Percentiles rank a stretch among this genome's conserved stretches.
Conservation (phyloP, 192 early-diverging fungal genomes). For the Spizellomyces sp. region DNA sequence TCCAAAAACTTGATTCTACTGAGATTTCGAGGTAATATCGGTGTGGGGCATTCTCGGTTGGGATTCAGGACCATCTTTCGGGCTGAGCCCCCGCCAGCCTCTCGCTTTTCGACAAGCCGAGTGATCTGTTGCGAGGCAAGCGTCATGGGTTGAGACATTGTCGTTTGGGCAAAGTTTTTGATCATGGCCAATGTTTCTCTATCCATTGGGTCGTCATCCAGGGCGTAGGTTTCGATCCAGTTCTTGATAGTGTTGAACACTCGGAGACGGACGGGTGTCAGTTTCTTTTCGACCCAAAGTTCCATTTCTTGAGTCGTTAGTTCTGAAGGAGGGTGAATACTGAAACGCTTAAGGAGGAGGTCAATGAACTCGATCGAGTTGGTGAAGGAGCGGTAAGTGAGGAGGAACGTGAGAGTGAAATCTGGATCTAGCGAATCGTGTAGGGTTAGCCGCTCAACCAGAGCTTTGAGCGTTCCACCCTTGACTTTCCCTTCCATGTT, state of each 20-base stretch:
- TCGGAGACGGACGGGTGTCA: constrained; percentile 86
- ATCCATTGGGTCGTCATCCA: constrained; percentile 78
- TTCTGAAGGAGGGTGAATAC: constrained; percentile 69
- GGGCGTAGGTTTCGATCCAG: constrained; percentile 94
- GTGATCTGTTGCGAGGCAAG: constrained; percentile 72
- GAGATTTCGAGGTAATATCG: constrained; percentile 83
- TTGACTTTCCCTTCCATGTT: constrained; percentile 72
- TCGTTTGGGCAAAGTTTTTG: constrained; percentile 70
- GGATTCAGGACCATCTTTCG: constrained; percentile 31
- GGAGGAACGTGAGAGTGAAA: constrained; percentile 85
- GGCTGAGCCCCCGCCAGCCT: constrained; percentile 45
- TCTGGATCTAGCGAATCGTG: constrained; percentile 73
- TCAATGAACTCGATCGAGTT: constrained; percentile 77
- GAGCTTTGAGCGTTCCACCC: constrained; percentile 67
- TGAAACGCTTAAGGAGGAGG: constrained; percentile 75
- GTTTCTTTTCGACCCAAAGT: constrained; percentile 86
- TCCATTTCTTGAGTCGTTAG: constrained; percentile 65
- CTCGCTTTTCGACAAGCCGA: constrained; percentile 77
- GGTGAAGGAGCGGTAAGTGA: constrained; percentile 94
- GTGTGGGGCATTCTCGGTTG: constrained; percentile 56
- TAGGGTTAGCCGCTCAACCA: constrained; percentile 72
- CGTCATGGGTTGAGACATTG: constrained; percentile 53
- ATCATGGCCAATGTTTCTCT: constrained; percentile 63
- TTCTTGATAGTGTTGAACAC: constrained; percentile 93
- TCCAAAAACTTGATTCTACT: constrained; percentile 81